Evolutionary conservation across 1,284 basidiomycete species (phyloP).

Genomic region (Pseudozyma tsukubaensis): DNA sequence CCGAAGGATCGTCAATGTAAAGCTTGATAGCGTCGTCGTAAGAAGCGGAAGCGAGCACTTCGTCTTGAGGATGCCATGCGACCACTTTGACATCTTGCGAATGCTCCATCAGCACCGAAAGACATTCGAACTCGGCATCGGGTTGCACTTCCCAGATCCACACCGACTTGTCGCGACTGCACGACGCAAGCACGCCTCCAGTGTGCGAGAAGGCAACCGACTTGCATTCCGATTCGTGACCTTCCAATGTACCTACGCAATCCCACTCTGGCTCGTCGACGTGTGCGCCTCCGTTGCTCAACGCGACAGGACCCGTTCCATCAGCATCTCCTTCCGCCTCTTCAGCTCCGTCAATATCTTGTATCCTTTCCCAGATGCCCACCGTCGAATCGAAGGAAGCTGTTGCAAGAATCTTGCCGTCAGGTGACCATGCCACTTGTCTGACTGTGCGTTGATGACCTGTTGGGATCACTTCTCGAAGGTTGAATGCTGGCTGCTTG

Average conservation of each 20-base stretch:
- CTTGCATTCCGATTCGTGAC: slow-evolving; percentile 98
- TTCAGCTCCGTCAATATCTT: slow-evolving; percentile 38
- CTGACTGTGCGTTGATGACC: slow-evolving; percentile 93
- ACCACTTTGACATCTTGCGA: slow-evolving; percentile 95
- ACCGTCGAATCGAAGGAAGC: slow-evolving; percentile 95
- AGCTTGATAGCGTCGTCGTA: slow-evolving; percentile 97
- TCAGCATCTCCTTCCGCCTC: slow-evolving; percentile 12
- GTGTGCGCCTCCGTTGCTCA: slow-evolving; percentile 69
- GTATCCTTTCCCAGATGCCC: slow-evolving; percentile 82
- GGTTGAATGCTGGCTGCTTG: slow-evolving; percentile 54
- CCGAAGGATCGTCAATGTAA: slow-evolving; percentile 90
- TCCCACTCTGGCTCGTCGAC: slow-evolving; percentile 74
- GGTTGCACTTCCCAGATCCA: slow-evolving; percentile 97
- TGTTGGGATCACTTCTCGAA: slow-evolving; percentile 72
- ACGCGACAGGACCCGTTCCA: slow-evolving; percentile 38
- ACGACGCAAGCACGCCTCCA: slow-evolving; percentile 88
- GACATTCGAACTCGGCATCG: slow-evolving; percentile 84
- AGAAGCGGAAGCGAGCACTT: slow-evolving; percentile 93
- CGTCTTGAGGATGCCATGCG: slow-evolving; percentile 93
- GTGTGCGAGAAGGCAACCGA: slow-evolving; percentile 83
- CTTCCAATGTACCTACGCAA: slow-evolving; percentile 87
- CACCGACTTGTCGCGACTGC: slow-evolving; percentile 94
- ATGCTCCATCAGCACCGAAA: slow-evolving; percentile 97
- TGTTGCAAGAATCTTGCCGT: slow-evolving; percentile 87
- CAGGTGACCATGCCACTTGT: slow-evolving; percentile 87